Base-by-base conservation (phyloP, 768 basidiomycete genomes). In the Lentinus brumalis region DNA sequence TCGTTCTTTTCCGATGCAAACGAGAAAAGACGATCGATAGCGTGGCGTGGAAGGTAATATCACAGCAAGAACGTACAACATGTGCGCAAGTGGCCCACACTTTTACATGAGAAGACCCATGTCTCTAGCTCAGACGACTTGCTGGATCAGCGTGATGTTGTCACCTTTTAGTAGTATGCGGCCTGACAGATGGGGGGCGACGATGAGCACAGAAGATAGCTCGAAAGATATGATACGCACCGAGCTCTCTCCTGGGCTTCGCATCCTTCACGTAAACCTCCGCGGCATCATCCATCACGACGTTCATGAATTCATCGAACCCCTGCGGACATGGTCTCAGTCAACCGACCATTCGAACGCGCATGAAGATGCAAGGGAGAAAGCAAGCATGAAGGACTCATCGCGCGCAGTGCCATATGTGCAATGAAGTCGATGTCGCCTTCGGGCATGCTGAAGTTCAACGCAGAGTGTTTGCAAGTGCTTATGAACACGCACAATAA, bases 301-400 rank as follows among this genome's bases (percentile, higher is more conserved):
- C 77, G 72, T 99, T 99, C 96, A 99, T 99, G 77, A 98, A 99
- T 75, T 99, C 96, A 72, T 99, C 96, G 69, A 99, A 99, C 42
- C 96, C 96, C 96, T 98, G 45, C 7, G 21, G 9, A 6, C 5
- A 5, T n/a, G 14, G 39, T 21, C 6, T 53, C 3, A 26, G 52
- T 41, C 8, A 16, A 21, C 26, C 9, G 41, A 18, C 14, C 9
- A 10, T 50, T 21, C 12, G 35, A 47, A 31, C 14, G 32, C 45
- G 45, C 14, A 40, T 18, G n/a, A 18, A 62, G 32, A 49, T n/a
- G 38, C 32, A 30, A 59, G 55, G 55, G 59, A 41, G 40, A 52
- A 42, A 65, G 16, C 62, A 18, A 60, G 52, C 39, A 47, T 45
- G 39, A 52, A 40, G 51, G 50, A 62, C 45, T 54, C 60, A 54